phyloP scores from a whole-genome alignment of 192 early-diverging fungal genomes.

The Coemansia sp. region DNA sequence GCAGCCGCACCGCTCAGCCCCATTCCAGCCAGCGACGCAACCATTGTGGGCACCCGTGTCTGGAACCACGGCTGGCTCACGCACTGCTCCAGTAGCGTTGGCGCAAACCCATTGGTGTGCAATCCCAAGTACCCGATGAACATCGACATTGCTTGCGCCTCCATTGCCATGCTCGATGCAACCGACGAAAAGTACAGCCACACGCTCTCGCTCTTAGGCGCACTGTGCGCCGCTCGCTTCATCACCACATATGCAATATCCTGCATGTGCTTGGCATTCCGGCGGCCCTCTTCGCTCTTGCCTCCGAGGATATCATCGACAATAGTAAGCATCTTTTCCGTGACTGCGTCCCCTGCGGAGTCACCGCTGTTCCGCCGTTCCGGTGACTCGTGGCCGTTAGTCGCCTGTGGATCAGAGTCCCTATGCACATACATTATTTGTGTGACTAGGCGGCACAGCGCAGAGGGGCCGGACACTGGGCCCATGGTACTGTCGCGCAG shows the following conservation, averaged over 20 bases:
- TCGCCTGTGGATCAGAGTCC: background rate
- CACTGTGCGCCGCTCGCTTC: background rate
- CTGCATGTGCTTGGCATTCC: slow-evolving; percentile 18
- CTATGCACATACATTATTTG: background rate
- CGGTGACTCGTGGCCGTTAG: no score
- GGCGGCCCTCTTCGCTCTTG: slow-evolving; percentile 13
- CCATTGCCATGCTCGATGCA: slow-evolving; percentile 7
- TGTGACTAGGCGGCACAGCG: slow-evolving; percentile 17
- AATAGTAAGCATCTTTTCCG: background rate
- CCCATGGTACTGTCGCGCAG: slow-evolving; percentile 1
- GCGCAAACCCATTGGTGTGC: slow-evolving; percentile 14
- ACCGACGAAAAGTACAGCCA: slow-evolving; percentile 32
- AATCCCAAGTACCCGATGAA: slow-evolving; percentile 24
- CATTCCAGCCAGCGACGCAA: slow-evolving; percentile 14
- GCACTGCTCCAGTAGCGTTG: slow-evolving; percentile 6
- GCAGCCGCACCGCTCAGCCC: slow-evolving; percentile 32
- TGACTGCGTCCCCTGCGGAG: background rate
- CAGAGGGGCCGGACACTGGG: slow-evolving; percentile 3
- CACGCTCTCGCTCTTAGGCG: slow-evolving; percentile 13
- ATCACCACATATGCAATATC: slow-evolving; percentile 18
- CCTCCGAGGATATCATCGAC: slow-evolving; percentile 6
- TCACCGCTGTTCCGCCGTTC: no score
- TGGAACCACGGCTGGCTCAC: slow-evolving; percentile 30
- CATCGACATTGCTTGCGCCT: slow-evolving; percentile 11
- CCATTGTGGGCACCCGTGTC: slow-evolving; percentile 6